Evolutionary conservation across 169 alveolate species (phyloP), one percentile per base, ranked within the genome.

Genomic region (Eimeria maxima): DNA sequence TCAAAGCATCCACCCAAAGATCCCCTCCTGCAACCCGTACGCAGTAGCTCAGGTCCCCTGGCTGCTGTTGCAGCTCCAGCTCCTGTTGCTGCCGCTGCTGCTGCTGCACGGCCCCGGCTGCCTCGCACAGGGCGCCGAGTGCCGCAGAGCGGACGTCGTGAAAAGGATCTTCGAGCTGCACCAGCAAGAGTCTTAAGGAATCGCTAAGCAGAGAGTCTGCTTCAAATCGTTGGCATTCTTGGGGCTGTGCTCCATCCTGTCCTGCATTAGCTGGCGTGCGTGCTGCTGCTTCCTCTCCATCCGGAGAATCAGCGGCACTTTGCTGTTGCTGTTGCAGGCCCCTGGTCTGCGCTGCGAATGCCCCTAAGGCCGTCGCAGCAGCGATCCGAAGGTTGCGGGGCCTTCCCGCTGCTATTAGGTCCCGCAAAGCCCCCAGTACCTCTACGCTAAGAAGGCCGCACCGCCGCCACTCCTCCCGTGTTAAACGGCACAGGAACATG

Each of bases 321-420:
- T 20, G 38, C 27, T 44, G 50, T 29, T 74, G 86, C 33, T 80
- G 60, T 42, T 45, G 89, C 67, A 13, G 29, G 18, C 38, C 45
- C 78, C 27, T 55, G n/a, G 92, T 53, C 7, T 84, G 92, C n/a
- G 76, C 73, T 22, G 92, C 44, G 29, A 84, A 84, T 13, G 76
- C 92, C 76, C 92, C 92, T 29, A 84, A 27, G 7, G 92, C 92
- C 11, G 60, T 29, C 24, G 92, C 92, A 84, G 78, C 92, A n/a
- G 92, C 92, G 57, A 84, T 27, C 60, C 92, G 92, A 42, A 84
- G 60, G 38, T 57, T 84, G 53, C 92, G 92, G 92, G 63, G 92
- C 55, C 67, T 13, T 13, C 0, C 57, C 13, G 76, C 60, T 16
- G 67, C 76, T 16, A 53, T 38, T 29, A 55, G 57, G 78, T 29